Evolutionary conservation across 306 rosid species (phyloP).

Genomic region (Malus fusca): DNA sequence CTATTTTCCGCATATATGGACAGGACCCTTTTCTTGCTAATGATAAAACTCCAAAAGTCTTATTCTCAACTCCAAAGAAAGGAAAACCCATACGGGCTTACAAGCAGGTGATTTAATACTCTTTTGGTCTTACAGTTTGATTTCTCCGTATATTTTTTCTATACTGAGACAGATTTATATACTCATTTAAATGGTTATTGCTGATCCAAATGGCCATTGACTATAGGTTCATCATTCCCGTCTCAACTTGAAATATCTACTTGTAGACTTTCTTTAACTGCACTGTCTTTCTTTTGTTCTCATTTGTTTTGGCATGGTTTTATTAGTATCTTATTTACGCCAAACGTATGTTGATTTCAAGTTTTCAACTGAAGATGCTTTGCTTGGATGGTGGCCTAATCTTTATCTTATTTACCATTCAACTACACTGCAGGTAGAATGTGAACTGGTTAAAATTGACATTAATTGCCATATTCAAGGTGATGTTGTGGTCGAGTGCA

Average conservation of each 20-base stretch:
- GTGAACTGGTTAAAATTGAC: constrained; percentile 79
- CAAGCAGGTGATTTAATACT: constrained; percentile 57
- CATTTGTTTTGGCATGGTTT: background rate
- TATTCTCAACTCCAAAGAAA: constrained; percentile 64
- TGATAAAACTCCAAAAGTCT: constrained; percentile 51
- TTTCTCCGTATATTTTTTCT: background rate
- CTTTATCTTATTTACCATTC: background rate
- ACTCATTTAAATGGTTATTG: background rate
- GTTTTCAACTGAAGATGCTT: background rate
- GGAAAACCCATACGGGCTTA: constrained; percentile 46
- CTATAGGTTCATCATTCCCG: background rate
- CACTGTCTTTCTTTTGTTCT: background rate
- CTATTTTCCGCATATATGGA: constrained; percentile 75
- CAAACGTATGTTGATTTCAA: background rate
- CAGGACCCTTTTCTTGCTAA: constrained; percentile 56
- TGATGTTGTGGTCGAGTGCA: constrained; percentile 80
- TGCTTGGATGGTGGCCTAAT: background rate
- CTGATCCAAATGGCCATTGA: background rate
- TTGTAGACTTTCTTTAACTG: background rate
- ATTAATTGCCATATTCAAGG: constrained; percentile 87
- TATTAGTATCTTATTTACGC: background rate
- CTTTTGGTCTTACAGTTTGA: background rate
- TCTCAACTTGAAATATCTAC: background rate
- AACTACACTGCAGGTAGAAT: constrained; percentile 61
- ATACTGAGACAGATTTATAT: background rate